These are phyloP conservation scores for Cladochytrium replicatum DNA, from an alignment of 192 early-diverging fungal genomes.

Conservation along the genomic window DNA sequence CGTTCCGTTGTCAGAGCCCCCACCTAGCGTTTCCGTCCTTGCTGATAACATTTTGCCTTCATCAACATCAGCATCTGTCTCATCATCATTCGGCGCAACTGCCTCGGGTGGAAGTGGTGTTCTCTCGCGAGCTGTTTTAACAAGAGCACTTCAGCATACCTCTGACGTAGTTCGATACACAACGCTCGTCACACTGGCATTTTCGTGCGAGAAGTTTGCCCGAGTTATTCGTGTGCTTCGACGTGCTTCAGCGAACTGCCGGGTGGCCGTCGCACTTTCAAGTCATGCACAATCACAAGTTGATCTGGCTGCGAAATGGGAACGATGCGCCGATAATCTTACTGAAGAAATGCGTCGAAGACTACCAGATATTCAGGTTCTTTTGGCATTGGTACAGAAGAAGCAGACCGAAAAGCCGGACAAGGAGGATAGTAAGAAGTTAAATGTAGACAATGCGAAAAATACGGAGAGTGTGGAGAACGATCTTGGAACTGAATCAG, in stretches of 20 bases:
- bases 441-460: too few relatives aligned
- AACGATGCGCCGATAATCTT: conserved; percentile 14
- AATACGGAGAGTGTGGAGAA: too few relatives aligned
- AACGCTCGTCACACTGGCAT: conserved; percentile 40
- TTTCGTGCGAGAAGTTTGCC: conserved; percentile 51
- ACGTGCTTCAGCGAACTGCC: not conserved
- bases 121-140: conserved; percentile 40
- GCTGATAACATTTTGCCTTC: conserved; percentile 66
- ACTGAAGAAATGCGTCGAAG: conserved; percentile 52
- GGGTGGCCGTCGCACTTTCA: too few relatives aligned
- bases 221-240: not conserved
- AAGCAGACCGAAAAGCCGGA: not conserved
- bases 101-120: too few relatives aligned
- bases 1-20: conserved; percentile 26
- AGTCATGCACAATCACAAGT: too few relatives aligned
- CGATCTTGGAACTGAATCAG: conserved; percentile 6
- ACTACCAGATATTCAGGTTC: conserved; percentile 61
- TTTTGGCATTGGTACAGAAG: conserved; percentile 29
- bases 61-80: too few relatives aligned
- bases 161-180: conserved; percentile 55
- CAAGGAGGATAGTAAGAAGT: not conserved
- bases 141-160: conserved; percentile 55
- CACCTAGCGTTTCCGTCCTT: conserved; percentile 48
- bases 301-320: too few relatives aligned
- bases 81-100: too few relatives aligned